Conservation (phyloP, 495 filamentous ascomycete genomes). For the Lineolata rhizophorae region DNA sequence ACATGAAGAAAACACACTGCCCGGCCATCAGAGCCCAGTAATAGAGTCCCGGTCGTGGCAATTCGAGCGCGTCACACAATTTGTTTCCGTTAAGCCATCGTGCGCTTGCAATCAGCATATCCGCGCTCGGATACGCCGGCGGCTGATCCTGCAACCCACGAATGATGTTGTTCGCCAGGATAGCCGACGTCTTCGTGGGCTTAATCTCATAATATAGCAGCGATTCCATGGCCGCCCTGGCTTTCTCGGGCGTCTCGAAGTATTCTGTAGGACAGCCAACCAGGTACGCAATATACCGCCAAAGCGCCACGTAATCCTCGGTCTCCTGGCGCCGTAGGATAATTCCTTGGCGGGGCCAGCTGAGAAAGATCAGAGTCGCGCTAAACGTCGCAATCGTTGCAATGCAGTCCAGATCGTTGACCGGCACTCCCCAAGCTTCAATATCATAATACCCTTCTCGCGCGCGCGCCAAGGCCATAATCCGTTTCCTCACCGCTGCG, state of each 20-base stretch:
- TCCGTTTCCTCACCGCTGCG: constrained; percentile 42
- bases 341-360: constrained; percentile 52
- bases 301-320: constrained; percentile 48
- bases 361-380: constrained; percentile 40
- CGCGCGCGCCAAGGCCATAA: constrained; percentile 31
- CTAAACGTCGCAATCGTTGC: constrained; percentile 49
- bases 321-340: constrained; percentile 38
- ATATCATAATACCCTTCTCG: constrained; percentile 41
- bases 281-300: constrained; percentile 52
- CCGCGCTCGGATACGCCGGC: constrained; percentile 30
- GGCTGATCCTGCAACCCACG: constrained; percentile 35
- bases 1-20: constrained; percentile 44
- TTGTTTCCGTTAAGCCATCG: constrained; percentile 47
- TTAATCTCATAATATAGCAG: constrained; percentile 37
- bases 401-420: constrained; percentile 56
- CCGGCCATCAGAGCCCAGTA: constrained; percentile 39
- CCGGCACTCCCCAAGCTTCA: constrained; percentile 36
- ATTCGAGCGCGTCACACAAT: constrained; percentile 34
- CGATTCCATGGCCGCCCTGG: constrained; percentile 41
- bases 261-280: constrained; percentile 41
- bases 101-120: constrained; percentile 42
- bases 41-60: constrained; percentile 31
- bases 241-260: constrained; percentile 30
- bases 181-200: constrained; percentile 34
- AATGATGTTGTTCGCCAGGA: constrained; percentile 58